A percentile compares a stretch with the other conserved stretches of the same genome.
These are phyloP conservation scores for Selaginella moellendorffii DNA, from an alignment of 75 land plant species.

Conservation along the genomic window DNA sequence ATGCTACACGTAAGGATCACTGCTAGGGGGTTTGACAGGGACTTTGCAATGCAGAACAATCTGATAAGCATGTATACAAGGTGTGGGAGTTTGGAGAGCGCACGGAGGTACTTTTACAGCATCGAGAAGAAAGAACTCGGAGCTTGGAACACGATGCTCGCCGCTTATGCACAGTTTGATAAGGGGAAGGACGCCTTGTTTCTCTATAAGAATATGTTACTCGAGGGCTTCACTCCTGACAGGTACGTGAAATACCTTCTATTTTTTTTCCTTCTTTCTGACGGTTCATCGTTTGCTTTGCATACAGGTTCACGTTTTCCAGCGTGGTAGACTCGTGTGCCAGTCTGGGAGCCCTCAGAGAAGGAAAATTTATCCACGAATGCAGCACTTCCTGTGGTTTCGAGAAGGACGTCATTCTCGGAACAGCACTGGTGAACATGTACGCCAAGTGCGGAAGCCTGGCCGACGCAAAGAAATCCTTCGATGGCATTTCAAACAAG, in stretches of 20 bases:
- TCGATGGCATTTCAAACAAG: background rate
- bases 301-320: background rate
- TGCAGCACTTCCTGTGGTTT: background rate
- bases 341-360: background rate
- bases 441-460: background rate
- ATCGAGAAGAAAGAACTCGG: background rate
- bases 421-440: background rate
- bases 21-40: background rate
- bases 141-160: background rate
- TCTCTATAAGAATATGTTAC: background rate
- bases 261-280: no score
- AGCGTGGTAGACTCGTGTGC: background rate
- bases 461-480: background rate
- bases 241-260: no score
- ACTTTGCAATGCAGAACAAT: background rate
- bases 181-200: background rate
- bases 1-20: background rate
- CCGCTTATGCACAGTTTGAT: background rate
- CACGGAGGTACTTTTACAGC: background rate
- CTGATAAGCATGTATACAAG: background rate
- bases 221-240: background rate
- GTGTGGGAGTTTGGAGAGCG: background rate
- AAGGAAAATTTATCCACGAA: background rate
- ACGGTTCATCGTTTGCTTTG: no score
- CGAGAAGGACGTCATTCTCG: background rate